These are phyloP conservation scores for Lolium perenne DNA, from an alignment of 176 grass and related monocot genomes.

Conservation along the genomic window DNA sequence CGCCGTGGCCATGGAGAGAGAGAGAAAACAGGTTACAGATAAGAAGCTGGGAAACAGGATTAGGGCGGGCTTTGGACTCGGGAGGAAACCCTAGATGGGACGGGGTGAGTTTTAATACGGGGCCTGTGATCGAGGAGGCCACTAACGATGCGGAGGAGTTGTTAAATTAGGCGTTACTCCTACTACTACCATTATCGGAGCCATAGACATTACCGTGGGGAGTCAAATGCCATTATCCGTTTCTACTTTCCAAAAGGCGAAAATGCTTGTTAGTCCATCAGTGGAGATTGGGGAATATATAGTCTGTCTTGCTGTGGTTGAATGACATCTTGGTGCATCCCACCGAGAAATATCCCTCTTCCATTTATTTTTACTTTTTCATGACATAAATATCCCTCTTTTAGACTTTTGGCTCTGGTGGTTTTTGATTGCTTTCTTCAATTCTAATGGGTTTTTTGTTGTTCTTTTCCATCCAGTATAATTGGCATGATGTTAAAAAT, in stretches of 20 bases:
- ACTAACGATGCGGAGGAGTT: conserved; percentile 41
- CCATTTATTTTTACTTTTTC: no score
- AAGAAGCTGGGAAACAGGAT: conserved; percentile 18
- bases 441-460: no score
- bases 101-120: conserved; percentile 40
- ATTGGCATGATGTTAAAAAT: no score
- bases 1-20: conserved; percentile 44
- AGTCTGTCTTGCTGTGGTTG: background rate
- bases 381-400: background rate
- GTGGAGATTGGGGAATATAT: conserved; percentile 44
- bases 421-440: no score
- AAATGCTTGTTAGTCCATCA: background rate
- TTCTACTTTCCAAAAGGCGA: conserved; percentile 21
- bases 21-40: background rate
- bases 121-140: conserved; percentile 41
- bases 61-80: background rate
- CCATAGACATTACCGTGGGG: conserved; percentile 3
- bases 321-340: background rate
- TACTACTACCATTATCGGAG: conserved; percentile 4
- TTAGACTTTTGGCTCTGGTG: no score
- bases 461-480: no score
- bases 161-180: conserved; percentile 31
- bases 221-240: conserved; percentile 16
- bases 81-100: conserved; percentile 44
- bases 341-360: background rate